phyloP scores from a whole-genome alignment of 176 grass and related monocot genomes.

The Poa annua region DNA sequence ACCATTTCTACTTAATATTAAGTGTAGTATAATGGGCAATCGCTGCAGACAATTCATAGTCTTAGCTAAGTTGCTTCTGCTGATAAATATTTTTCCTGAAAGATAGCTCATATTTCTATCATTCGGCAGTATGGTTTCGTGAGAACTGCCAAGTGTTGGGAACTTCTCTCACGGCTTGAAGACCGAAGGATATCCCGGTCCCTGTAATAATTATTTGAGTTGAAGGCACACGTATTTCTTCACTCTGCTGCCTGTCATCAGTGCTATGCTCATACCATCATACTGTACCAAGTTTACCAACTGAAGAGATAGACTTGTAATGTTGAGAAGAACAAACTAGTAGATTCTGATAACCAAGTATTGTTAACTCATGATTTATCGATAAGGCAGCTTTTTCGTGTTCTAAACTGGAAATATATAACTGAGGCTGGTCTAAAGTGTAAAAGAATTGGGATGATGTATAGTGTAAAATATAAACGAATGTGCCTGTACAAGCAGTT shows the following conservation, averaged over 20 bases:
- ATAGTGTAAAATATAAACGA: constrained; percentile 24
- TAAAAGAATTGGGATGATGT: background rate
- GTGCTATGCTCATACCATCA: background rate
- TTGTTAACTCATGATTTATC: background rate
- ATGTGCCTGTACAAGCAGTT: background rate
- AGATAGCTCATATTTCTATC: background rate
- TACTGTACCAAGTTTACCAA: too few species aligned
- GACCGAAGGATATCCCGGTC: constrained; percentile 5
- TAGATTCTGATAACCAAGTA: background rate
- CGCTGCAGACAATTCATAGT: background rate
- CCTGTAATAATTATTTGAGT: background rate
- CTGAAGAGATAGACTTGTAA: background rate
- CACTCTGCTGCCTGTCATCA: background rate
- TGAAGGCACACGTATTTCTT: background rate
- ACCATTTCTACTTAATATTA: background rate
- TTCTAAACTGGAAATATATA: background rate
- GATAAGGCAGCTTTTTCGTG: background rate
- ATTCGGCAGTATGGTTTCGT: background rate
- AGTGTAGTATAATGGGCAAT: background rate
- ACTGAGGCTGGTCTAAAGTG: background rate
- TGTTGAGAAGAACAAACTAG: background rate
- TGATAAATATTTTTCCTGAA: background rate
- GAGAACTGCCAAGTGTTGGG: background rate
- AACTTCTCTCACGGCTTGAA: background rate
- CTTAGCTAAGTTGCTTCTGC: background rate